Base-by-base conservation (phyloP, 192 early-diverging fungal genomes). In the Backusella macrospora region DNA sequence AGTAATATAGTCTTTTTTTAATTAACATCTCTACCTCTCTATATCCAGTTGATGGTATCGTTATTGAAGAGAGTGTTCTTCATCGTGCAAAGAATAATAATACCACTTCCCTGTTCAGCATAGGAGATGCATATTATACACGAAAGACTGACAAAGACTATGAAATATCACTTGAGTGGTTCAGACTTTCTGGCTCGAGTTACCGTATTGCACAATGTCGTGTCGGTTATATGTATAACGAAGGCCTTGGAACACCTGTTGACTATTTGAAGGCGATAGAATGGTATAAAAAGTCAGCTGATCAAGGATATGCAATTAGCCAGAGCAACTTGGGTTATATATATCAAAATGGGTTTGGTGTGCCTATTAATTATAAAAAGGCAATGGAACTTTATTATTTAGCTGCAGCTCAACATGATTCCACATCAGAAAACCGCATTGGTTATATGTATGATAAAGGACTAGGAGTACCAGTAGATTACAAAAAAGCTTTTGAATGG, bases 401-500 rank as follows among this genome's bases (percentile, higher is more conserved):
- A 21, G 52, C 52, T 1, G 52, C 52, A 26, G 26, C 18, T 4
- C 52, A 59, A 23, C 9, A 59, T 23, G 52, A 59, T 59, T 18
- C 52, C 26, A 59, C 52, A 13, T 59, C 52, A 26, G 52, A 59
- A 59, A 59, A 59, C 8, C 6, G 52, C 1, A 59, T 59, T 23
- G 52, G 52, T 3, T 59, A 13, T 12, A 12, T 59, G 10, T 59
- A 59, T 7, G 52, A 59, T 23, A 59, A 59, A 59, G 52, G 52
- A 26, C 3, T 59, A 10, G 52, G 52, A 4, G 52, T 55, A 10
- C 52, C 52, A 23, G 52, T 55, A 0, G 52, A 55, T 23, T 55
- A 55, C 23, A 59, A 59, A 59, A 59, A 59, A 59, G 52, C 52
- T 26, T 9, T 59, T n/a, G 18, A 59, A 2, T 59, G 52, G 52